These are phyloP conservation scores for Athelia sp. DNA, from an alignment of 1,284 basidiomycete genomes.

Conservation along the genomic window DNA sequence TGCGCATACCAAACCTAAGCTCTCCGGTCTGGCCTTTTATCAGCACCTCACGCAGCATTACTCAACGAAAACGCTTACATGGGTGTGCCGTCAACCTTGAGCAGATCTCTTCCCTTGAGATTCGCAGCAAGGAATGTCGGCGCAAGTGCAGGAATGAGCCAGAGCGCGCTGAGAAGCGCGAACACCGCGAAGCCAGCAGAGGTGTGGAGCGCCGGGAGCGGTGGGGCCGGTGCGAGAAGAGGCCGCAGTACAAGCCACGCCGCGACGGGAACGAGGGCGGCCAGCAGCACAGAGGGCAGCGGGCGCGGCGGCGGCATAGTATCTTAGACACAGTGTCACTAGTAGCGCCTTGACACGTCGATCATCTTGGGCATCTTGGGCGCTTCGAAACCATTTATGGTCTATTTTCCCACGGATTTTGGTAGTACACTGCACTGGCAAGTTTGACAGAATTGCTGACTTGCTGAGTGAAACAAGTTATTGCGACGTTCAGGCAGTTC, in stretches of 20 bases:
- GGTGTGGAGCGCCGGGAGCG: slow-evolving; percentile 64
- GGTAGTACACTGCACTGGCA: too few species aligned
- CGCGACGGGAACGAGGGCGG: slow-evolving; percentile 58
- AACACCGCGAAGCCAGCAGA: slow-evolving; percentile 79
- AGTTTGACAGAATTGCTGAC: too few species aligned
- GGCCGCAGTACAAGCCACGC: slow-evolving; percentile 68
- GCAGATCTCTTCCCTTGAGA: slow-evolving; percentile 75
- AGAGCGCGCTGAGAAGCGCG: slow-evolving; percentile 69
- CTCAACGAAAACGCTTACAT: slow-evolving; percentile 49
- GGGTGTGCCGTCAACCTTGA: slow-evolving; percentile 69
- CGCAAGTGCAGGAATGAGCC: slow-evolving; percentile 72
- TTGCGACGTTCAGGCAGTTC: too few species aligned
- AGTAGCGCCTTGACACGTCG: not conserved
- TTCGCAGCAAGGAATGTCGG: slow-evolving; percentile 72
- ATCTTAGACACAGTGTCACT: too few species aligned
- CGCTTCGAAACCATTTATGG: too few species aligned
- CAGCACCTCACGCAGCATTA: too few species aligned
- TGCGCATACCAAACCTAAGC: slow-evolving; percentile 87
- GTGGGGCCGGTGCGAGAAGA: slow-evolving; percentile 59
- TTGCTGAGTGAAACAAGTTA: too few species aligned
- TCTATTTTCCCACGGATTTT: too few species aligned
- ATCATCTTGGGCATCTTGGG: too few species aligned
- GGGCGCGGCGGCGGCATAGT: slow-evolving; percentile 35
- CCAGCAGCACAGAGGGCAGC: slow-evolving; percentile 46
- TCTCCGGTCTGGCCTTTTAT: slow-evolving; percentile 98